Conservation (phyloP, 805 yeast genomes). For the Alloascoidea africana region DNA sequence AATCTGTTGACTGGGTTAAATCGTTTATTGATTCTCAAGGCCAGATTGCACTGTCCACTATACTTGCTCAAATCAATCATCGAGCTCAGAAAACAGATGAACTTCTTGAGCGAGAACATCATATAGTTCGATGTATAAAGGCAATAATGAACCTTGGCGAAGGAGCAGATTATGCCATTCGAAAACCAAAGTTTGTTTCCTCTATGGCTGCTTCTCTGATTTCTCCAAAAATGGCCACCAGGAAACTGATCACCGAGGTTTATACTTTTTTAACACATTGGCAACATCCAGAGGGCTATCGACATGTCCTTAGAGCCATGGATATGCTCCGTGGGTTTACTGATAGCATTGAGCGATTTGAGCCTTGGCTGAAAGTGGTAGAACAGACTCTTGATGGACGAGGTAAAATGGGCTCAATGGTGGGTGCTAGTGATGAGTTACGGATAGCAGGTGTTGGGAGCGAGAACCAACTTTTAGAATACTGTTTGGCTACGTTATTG, state of each 20-base stretch:
- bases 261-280: conserved; percentile 39
- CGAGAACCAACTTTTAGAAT: conserved; percentile 55
- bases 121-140: conserved; percentile 63
- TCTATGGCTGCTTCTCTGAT: conserved; percentile 59
- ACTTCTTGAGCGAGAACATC: conserved; percentile 53
- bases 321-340: conserved; percentile 26
- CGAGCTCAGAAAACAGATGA: conserved; percentile 20
- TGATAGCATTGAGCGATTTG: conserved; percentile 28
- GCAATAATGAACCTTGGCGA: conserved; percentile 50
- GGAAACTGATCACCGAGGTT: conserved; percentile 71
- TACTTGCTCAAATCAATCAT: conserved; percentile 37
- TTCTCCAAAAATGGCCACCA: conserved; percentile 60
- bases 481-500: conserved; percentile 53
- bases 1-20: conserved; percentile 71
- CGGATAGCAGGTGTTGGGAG: conserved; percentile 32
- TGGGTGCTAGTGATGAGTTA: conserved; percentile 82
- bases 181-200: conserved; percentile 28
- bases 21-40: conserved; percentile 72
- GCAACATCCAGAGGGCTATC: conserved; percentile 30
- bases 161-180: conserved; percentile 41
- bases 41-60: conserved; percentile 56
- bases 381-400: conserved; percentile 64
- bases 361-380: conserved; percentile 56
- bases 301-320: conserved; percentile 38
- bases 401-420: conserved; percentile 81